These are phyloP conservation scores for Phytophthora ohioensis DNA, from an alignment of 352 stramenopile species.

Conservation along the genomic window DNA sequence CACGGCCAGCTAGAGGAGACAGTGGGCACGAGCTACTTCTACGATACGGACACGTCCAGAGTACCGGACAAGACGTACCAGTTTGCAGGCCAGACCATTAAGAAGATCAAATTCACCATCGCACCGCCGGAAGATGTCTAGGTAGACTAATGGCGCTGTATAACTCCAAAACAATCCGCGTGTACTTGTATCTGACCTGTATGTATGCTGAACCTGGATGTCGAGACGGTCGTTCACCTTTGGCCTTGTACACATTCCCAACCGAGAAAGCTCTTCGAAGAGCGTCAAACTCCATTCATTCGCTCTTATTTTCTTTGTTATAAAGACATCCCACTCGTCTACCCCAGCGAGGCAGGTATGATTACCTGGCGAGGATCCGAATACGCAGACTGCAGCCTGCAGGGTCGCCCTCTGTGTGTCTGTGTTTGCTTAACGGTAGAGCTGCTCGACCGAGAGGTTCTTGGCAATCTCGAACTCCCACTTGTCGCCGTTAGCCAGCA, in stretches of 20 bases:
- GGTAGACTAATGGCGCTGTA: neutral
- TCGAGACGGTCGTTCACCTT: neutral
- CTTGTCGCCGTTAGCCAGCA: constrained; percentile 99
- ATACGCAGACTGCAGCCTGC: neutral
- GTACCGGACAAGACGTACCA: constrained; percentile 56
- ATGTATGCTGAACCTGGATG: neutral
- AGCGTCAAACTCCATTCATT: constrained; percentile 41
- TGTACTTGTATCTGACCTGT: neutral
- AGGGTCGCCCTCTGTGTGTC: constrained; percentile 11
- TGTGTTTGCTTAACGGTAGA: constrained; percentile 95
- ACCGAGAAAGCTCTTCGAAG: constrained; percentile 1
- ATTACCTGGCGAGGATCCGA: neutral
- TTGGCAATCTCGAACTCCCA: constrained; percentile 99
- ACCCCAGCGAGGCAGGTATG: constrained; percentile 7
- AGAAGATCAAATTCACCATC: constrained; percentile 87
- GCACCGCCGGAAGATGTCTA: constrained; percentile 60
- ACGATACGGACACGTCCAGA: constrained; percentile 66
- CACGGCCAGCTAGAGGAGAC: constrained; percentile 79
- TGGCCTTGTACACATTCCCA: neutral
- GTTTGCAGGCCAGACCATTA: constrained; percentile 74
- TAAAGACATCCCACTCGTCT: constrained; percentile 32
- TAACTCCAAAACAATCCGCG: neutral
- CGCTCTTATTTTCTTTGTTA: constrained; percentile 46
- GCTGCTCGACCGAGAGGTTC: constrained; percentile 98
- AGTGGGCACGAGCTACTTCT: constrained; percentile 83